Base-by-base conservation (phyloP, 2,329 filamentous ascomycete species). In the Periglandula ipomoeae region DNA sequence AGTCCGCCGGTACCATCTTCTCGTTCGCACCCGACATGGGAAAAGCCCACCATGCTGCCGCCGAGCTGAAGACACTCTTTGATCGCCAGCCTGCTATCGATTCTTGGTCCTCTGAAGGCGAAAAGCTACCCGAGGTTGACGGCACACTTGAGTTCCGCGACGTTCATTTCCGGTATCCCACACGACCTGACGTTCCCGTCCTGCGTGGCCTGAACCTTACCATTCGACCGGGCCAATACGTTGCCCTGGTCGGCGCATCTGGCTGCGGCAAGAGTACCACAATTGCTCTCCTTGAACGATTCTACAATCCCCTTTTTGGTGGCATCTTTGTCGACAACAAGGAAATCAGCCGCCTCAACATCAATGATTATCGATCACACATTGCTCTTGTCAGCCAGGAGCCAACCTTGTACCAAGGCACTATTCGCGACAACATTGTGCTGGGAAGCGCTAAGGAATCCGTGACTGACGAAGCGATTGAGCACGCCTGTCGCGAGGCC, bases 221-320 rank as follows among this genome's bases (percentile, higher is more conserved):
- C 13, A 79, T 91, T 38, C 79, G 82, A 24, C 86, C 87, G 0
- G 88, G 87, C 4, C 86, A 91, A 62, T 93, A 91, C 58, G 78
- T 91, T 7, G 93, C 91, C 0, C 78, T 97, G 2, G 93, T 97
- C 8, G 93, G 93, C n/a, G 85, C 91, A 0, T 93, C 86, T 41
- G 91, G 93, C 3, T 95, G 90, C 61, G 93, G 93, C 50, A 97
- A 98, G 72, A 89, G 83, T 44, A 97, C 93, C 0, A 94, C 90
- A 0, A 95, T 97, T 62, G 86, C 88, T 3, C 75, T 97, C 4
- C 73, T 97, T 27, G 91, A 97, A 65, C 85, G 93, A 30, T 97
- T 97, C 71, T 97, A 97, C 62, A 89, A 97, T 58, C 87, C 90
- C 0, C 75, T 93, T 0, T 76, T 80, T 0, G 93, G 93, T 11